Percentiles rank a stretch among this genome's conserved stretches.
phyloP scores from a whole-genome alignment of 805 yeast genomes.

The Suhomyces sp. region DNA sequence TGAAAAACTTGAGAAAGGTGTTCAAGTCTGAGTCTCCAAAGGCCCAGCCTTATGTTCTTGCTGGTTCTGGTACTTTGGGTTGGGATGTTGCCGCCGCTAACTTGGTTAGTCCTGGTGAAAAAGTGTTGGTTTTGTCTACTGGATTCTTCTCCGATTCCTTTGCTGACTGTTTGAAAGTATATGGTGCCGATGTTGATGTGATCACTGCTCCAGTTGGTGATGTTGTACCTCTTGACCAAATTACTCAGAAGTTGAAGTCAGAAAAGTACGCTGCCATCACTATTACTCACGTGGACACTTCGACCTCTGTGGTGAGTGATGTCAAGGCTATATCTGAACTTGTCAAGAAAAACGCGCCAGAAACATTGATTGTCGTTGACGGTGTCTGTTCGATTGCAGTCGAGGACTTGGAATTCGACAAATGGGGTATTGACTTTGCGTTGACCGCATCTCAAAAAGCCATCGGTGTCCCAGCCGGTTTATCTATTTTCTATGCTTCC shows the following conservation, averaged over 20 bases:
- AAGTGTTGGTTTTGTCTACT: constrained; percentile 78
- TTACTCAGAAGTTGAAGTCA: constrained; percentile 53
- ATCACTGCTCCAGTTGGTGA: constrained; percentile 73
- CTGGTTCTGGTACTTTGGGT: constrained; percentile 94
- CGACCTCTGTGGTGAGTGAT: constrained; percentile 86
- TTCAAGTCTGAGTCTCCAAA: constrained; percentile 64
- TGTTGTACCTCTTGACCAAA: constrained; percentile 52
- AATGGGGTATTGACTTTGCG: constrained; percentile 86
- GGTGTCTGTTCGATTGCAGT: constrained; percentile 95
- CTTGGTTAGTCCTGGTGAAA: constrained; percentile 60
- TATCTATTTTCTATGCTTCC: constrained; percentile 73
- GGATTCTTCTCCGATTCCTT: constrained; percentile 87
- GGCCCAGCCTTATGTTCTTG: constrained; percentile 78
- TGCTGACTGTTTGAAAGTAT: constrained; percentile 68
- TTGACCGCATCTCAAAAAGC: constrained; percentile 96
- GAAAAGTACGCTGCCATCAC: constrained; percentile 67
- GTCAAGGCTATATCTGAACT: constrained; percentile 59
- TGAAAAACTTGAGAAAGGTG: constrained; percentile 65
- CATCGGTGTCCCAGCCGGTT: constrained; percentile 90
- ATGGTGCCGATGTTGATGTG: constrained; percentile 75
- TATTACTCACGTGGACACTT: constrained; percentile 93
- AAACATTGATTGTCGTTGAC: constrained; percentile 81
- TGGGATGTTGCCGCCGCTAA: constrained; percentile 90
- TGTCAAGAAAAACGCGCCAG: constrained; percentile 69
- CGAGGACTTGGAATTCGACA: constrained; percentile 79